Conservation (phyloP, 2,329 filamentous ascomycete genomes). For the Gaeumannomyces tritici region DNA sequence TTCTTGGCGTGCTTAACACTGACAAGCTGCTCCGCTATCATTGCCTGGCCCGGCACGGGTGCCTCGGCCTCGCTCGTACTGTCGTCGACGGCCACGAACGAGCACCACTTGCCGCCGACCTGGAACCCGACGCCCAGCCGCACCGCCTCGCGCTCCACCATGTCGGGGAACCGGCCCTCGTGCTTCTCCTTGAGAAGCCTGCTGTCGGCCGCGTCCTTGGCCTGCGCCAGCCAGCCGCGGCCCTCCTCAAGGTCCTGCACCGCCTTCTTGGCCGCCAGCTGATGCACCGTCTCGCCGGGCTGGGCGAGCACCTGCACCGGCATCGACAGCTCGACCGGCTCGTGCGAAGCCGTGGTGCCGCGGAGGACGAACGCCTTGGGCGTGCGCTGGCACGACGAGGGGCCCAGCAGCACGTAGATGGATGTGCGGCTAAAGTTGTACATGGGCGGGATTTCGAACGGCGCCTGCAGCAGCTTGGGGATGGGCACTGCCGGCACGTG, state of each 20-base stretch:
- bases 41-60: too few relatives aligned
- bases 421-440: conserved; percentile 58
- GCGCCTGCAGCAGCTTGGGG: conserved; percentile 55
- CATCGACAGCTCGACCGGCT: conserved; percentile 48
- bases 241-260: conserved; percentile 61
- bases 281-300: conserved; percentile 51
- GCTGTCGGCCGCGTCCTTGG: conserved; percentile 30
- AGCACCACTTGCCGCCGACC: conserved; percentile 60
- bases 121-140: conserved; percentile 56
- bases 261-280: conserved; percentile 60
- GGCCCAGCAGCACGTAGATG: conserved; percentile 55
- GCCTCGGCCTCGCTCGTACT: background rate
- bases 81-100: conserved; percentile 58
- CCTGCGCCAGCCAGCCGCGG: conserved; percentile 53
- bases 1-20: background rate
- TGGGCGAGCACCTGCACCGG: conserved; percentile 41
- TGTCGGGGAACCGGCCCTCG: conserved; percentile 41
- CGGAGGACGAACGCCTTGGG: conserved; percentile 48
- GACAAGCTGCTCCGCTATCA: too few relatives aligned
- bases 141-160: conserved; percentile 58
- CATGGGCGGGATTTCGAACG: conserved; percentile 51
- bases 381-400: conserved; percentile 30
- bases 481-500: conserved; percentile 40
- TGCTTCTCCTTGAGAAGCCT: conserved; percentile 35
- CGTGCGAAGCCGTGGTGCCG: conserved; percentile 40